Evolutionary conservation across 2,329 filamentous ascomycete genomes (phyloP).

Genomic region (Gnomoniopsis smithogilvyi): DNA sequence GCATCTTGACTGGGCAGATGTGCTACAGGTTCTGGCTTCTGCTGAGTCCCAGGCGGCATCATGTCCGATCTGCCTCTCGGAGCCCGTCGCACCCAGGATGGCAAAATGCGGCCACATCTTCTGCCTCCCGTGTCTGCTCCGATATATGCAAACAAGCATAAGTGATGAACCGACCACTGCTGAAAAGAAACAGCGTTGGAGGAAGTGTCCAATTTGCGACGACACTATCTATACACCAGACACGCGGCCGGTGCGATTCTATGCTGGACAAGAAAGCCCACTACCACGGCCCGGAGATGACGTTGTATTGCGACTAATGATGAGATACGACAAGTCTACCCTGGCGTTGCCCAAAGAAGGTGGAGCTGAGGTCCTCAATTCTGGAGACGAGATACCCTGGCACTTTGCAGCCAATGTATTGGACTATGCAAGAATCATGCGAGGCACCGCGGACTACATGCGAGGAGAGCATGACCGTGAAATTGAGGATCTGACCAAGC

Average conservation of each 20-base stretch:
- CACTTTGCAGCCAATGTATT: constrained; percentile 90
- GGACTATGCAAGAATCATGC: constrained; percentile 95
- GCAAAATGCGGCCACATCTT: constrained; percentile 97
- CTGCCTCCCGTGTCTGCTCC: constrained; percentile 86
- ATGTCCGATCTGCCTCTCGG: constrained; percentile 92
- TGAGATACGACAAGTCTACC: constrained; percentile 75
- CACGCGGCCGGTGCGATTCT: constrained; percentile 85
- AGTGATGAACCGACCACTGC: constrained; percentile 57
- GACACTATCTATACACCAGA: constrained; percentile 92
- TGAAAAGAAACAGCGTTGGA: constrained; percentile 64
- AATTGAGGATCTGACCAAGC: constrained; percentile 67
- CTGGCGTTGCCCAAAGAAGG: constrained; percentile 84
- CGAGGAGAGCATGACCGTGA: constrained; percentile 74
- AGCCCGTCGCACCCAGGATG: constrained; percentile 92
- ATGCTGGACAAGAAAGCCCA: constrained; percentile 80
- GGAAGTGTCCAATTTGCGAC: constrained; percentile 95
- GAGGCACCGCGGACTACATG: constrained; percentile 89
- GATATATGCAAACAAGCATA: constrained; percentile 86
- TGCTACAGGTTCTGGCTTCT: constrained; percentile 89
- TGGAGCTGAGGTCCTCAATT: constrained; percentile 63
- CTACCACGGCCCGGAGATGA: constrained; percentile 81
- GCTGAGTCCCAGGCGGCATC: constrained; percentile 82
- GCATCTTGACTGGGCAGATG: constrained; percentile 84
- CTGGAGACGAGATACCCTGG: constrained; percentile 83
- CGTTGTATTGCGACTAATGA: constrained; percentile 83